Evolutionary conservation across 768 basidiomycete genomes (phyloP).

Genomic region (Suillus hirtellus): DNA sequence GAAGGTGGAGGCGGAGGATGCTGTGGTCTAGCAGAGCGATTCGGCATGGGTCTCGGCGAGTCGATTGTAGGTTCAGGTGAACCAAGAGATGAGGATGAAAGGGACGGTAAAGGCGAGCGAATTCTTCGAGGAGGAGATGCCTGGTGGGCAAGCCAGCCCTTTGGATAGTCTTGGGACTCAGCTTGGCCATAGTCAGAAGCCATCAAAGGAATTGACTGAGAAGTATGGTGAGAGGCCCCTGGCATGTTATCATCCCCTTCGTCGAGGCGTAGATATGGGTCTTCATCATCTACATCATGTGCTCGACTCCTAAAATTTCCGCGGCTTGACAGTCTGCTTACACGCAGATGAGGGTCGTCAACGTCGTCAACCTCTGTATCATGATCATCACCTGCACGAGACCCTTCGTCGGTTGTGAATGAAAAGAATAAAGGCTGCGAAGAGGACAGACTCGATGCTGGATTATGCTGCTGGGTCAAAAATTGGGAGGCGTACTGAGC

Average conservation of each 20-base stretch:
- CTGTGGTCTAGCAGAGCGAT: slow-evolving; percentile 36
- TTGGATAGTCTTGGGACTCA: slow-evolving; percentile 43
- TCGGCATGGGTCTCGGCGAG: slow-evolving; percentile 12
- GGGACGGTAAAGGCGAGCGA: slow-evolving; percentile 45
- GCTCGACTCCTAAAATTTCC: slow-evolving; percentile 29
- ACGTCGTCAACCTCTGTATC: slow-evolving; percentile 64
- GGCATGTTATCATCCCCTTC: slow-evolving; percentile 61
- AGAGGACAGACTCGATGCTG: slow-evolving; percentile 56
- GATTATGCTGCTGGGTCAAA: slow-evolving; percentile 58
- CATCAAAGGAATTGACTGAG: slow-evolving; percentile 40
- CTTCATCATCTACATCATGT: slow-evolving; percentile 56
- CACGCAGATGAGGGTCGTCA: slow-evolving; percentile 73
- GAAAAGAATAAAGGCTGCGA: slow-evolving; percentile 87
- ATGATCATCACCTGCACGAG: slow-evolving; percentile 48
- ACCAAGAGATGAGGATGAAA: slow-evolving; percentile 33
- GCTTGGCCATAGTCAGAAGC: slow-evolving; percentile 33
- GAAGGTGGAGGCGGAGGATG: slow-evolving; percentile 42
- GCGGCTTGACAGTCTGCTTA: slow-evolving; percentile 36
- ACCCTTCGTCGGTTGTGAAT: slow-evolving; percentile 74
- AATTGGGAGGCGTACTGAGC: slow-evolving; percentile 84
- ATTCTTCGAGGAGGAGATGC: slow-evolving; percentile 55
- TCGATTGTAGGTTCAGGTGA: slow-evolving; percentile 17
- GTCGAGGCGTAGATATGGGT: slow-evolving; percentile 78
- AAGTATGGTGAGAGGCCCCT: slow-evolving; percentile 37
- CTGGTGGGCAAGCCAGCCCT: slow-evolving; percentile 74